Conservation (phyloP, 1,139 yeast genomes). For the Sugiyamaella castrensis region DNA sequence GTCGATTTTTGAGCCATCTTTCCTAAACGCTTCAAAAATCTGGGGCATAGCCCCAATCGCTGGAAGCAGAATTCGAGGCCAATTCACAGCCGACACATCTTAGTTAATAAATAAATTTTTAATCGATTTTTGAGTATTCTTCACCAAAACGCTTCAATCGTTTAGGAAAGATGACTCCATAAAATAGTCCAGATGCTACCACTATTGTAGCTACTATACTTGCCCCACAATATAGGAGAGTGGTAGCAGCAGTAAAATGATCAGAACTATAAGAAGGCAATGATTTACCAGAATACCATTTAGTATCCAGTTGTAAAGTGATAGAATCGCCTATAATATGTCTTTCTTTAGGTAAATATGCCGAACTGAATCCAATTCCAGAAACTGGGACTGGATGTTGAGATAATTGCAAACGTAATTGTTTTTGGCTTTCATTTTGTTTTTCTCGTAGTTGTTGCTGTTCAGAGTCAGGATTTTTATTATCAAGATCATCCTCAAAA, state of each 20-base stretch:
- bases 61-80: neutral
- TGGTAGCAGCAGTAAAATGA: constrained; percentile 9
- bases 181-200: constrained; percentile 22
- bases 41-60: neutral
- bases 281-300: constrained; percentile 46
- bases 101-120: neutral
- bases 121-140: constrained; percentile 25
- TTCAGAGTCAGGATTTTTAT: constrained; percentile 18
- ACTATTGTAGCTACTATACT: constrained; percentile 25
- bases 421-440: neutral
- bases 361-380: constrained; percentile 61
- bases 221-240: constrained; percentile 17
- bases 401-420: neutral
- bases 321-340: constrained; percentile 64
- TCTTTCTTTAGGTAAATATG: constrained; percentile 53
- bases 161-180: constrained; percentile 27
- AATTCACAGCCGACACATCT: neutral
- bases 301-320: constrained; percentile 55
- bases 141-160: constrained; percentile 18
- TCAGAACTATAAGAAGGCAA: constrained; percentile 13
- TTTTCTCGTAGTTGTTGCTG: neutral
- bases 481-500: neutral
- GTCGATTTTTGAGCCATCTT: no score
- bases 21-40: no score
- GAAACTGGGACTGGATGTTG: constrained; percentile 36